These are phyloP conservation scores for Cystobasidium tubakii DNA, from an alignment of 768 basidiomycete genomes.

Conservation along the genomic window DNA sequence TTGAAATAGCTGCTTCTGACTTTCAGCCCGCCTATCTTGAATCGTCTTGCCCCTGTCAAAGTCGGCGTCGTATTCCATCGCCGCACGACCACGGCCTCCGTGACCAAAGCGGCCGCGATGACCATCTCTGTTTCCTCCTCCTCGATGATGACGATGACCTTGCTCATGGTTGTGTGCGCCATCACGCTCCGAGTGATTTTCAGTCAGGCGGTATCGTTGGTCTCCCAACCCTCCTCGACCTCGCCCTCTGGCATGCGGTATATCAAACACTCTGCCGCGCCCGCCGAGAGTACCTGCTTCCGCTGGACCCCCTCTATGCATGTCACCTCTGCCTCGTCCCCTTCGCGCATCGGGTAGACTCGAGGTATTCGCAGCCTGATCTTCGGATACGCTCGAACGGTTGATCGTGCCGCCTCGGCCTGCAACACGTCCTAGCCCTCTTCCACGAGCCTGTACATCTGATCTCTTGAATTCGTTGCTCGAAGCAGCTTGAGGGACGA, in stretches of 20 bases:
- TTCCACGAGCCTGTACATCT: background rate
- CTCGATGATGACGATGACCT: background rate
- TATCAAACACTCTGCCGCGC: background rate
- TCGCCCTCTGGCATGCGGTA: background rate
- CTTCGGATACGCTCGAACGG: background rate
- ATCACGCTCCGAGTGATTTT: too few species aligned
- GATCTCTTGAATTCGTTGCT: background rate
- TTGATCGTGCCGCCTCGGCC: background rate
- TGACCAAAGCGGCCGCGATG: background rate
- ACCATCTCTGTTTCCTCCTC: background rate
- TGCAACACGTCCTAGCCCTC: too few species aligned
- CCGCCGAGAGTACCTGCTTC: background rate
- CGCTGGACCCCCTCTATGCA: background rate
- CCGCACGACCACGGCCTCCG: background rate
- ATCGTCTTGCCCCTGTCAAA: conserved; percentile 20
- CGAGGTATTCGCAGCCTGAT: background rate
- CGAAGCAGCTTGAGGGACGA: background rate
- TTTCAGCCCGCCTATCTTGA: background rate
- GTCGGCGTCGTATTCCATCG: conserved; percentile 29
- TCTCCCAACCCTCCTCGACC: background rate
- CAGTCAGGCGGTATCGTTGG: too few species aligned
- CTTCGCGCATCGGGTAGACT: background rate
- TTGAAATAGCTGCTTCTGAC: conserved; percentile 20
- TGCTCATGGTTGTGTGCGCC: background rate
- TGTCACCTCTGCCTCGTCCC: background rate